Conservation (phyloP, 2,329 filamentous ascomycete species). For the Penicillium sp. region DNA sequence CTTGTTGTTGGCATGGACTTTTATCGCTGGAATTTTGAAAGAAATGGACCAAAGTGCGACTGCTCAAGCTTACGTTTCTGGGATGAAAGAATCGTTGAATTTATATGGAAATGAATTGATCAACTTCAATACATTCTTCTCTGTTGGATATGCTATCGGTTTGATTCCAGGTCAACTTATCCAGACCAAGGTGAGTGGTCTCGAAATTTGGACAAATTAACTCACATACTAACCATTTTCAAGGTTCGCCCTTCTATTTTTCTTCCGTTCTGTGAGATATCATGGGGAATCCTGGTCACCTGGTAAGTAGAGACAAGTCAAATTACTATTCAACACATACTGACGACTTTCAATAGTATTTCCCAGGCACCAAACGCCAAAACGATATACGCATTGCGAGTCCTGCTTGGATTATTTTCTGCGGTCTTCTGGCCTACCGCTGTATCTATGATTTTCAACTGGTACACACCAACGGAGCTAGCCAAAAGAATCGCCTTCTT, state of each 20-base stretch:
- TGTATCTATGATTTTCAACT: slow-evolving; percentile 17
- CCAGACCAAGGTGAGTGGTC: slow-evolving; percentile 4
- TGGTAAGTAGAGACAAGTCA: neutral
- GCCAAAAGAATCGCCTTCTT: slow-evolving; percentile 19
- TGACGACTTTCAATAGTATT: neutral
- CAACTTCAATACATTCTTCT: slow-evolving; percentile 9
- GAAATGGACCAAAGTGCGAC: slow-evolving; percentile 7
- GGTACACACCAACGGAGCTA: slow-evolving; percentile 18
- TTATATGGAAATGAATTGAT: slow-evolving; percentile 9
- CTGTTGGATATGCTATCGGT: slow-evolving; percentile 7
- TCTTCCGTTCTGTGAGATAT: slow-evolving; percentile 9
- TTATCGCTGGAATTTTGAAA: slow-evolving; percentile 9
- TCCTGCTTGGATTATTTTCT: slow-evolving; percentile 6
- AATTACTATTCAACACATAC: neutral
- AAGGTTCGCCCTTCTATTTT: slow-evolving; percentile 6
- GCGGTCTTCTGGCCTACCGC: slow-evolving; percentile 11
- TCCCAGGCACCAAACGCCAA: slow-evolving; percentile 7
- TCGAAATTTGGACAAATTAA: neutral
- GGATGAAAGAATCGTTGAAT: slow-evolving; percentile 6
- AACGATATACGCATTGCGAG: slow-evolving; percentile 4
- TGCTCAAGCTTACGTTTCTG: slow-evolving; percentile 8
- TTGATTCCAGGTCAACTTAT: slow-evolving; percentile 9
- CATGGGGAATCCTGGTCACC: slow-evolving; percentile 9
- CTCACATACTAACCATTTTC: neutral
- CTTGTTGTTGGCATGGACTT: slow-evolving; percentile 7